Base-by-base conservation (phyloP, 2,329 filamentous ascomycete genomes). In the Ceratocystis diversiconidia region DNA sequence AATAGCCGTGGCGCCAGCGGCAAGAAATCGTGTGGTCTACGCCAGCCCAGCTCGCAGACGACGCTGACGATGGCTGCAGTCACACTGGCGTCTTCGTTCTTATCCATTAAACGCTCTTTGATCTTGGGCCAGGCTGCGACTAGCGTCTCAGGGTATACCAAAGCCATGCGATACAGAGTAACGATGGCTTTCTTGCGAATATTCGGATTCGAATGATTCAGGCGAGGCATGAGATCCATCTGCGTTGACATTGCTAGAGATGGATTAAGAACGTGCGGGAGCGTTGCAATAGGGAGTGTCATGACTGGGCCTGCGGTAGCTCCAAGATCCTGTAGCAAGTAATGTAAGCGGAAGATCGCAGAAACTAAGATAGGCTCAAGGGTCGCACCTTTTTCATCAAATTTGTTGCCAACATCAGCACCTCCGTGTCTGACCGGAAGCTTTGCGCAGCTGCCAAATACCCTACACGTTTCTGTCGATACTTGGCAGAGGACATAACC, bases 31-130 rank as follows among this genome's bases (percentile, higher is more conserved):
- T 92, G 87, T 3, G 94, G 94, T 70, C 94, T 82, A 70, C 94
- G 84, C 90, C 92, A 96, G 5, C 92, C 92, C 48, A 99, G 78
- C 75, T 99, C 94, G 75, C 94, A 97, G 4, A 99, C 85, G 8
- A 99, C 92, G 74, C 99, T 99, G 62, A 99, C 87, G 67, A 96
- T 95, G 19, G 94, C 92, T 60, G 94, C 90, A 25, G 92, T 97
- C 41, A 99, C 94, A 73, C 90, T 95, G 1, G 89, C 83, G 73
- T 97, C 92, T 73, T 97, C 92, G 65, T 86, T 80, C 67, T 90
- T 87, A 75, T 97, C 91, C 83, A 95, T 88, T 66, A 99, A 77
- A 17, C 90, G 84, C 71, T 97, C 94, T 75, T 96, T 96, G 71
- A 99, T 95, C 77, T 95, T 96, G 7, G 94, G 94, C 92, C 94